Evolutionary conservation across 805 yeast species (phyloP).

Genomic region (Saccharomyces kudriavzevii): DNA sequence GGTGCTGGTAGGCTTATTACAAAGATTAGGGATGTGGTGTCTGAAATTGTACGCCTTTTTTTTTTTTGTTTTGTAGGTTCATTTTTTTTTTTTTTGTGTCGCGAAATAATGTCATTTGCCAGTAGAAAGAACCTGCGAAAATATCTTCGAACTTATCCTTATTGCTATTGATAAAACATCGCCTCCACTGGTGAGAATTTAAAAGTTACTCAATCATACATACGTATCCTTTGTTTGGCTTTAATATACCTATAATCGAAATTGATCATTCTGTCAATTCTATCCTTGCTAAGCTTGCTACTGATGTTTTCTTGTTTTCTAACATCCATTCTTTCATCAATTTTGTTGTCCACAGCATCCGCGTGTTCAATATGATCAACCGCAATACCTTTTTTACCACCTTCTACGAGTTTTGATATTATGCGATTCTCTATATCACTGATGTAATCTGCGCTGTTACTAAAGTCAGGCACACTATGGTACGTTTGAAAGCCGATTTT

Average conservation of each 20-base stretch:
- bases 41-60: background rate
- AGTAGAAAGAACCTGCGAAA: background rate
- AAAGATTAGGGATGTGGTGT: background rate
- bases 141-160: background rate
- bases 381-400: background rate
- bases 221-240: conserved; percentile 2
- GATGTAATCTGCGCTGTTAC: conserved; percentile 5
- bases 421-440: conserved; percentile 5
- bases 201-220: background rate
- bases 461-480: background rate
- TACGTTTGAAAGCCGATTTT: background rate
- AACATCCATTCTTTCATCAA: background rate
- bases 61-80: background rate
- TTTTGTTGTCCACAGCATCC: background rate
- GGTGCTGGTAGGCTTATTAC: background rate
- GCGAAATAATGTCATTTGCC: background rate
- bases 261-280: conserved; percentile 10
- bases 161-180: background rate
- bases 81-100: background rate
- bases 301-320: background rate
- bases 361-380: background rate
- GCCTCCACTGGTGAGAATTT: background rate
- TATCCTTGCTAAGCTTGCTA: conserved; percentile 6
- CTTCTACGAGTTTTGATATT: conserved; percentile 2
- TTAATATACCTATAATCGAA: conserved; percentile 7